Conservation (phyloP, 2,329 filamentous ascomycete genomes). For the Balansia obtecta region DNA sequence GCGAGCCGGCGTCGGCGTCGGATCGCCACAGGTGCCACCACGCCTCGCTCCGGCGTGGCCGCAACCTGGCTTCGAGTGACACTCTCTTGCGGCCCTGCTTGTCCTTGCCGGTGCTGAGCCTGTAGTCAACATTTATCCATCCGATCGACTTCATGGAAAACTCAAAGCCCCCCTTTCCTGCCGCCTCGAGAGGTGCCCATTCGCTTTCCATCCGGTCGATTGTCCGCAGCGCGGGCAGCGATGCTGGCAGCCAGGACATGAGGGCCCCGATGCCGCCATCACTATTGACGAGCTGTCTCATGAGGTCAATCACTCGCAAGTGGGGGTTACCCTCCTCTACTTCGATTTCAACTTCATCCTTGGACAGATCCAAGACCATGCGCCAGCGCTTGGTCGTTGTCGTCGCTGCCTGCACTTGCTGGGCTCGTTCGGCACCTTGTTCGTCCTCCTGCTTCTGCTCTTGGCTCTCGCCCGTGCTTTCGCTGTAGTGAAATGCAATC, state of each 20-base stretch:
- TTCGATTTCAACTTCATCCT: constrained; percentile 40
- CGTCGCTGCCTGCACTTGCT: constrained; percentile 6
- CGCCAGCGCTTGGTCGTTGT: constrained; percentile 26
- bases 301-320: constrained; percentile 44
- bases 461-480: constrained; percentile 10
- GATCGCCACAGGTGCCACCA: constrained; percentile 39
- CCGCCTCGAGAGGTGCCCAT: constrained; percentile 31
- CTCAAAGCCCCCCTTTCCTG: constrained; percentile 33
- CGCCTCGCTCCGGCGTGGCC: constrained; percentile 31
- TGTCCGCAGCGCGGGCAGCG: constrained; percentile 51
- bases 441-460: neutral
- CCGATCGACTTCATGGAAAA: constrained; percentile 43
- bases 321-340: constrained; percentile 56
- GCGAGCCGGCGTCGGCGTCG: constrained; percentile 8
- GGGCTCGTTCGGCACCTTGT: neutral
- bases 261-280: constrained; percentile 37
- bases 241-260: constrained; percentile 42
- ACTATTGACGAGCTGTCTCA: constrained; percentile 46
- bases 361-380: constrained; percentile 45
- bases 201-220: constrained; percentile 46
- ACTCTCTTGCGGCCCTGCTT: constrained; percentile 20
- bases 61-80: constrained; percentile 40
- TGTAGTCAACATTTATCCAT: constrained; percentile 45
- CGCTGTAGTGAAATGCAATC: constrained; percentile 57
- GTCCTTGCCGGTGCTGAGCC: constrained; percentile 18